These are phyloP conservation scores for Microsporum canis DNA, from an alignment of 2,329 filamentous ascomycete genomes.

Conservation along the genomic window DNA sequence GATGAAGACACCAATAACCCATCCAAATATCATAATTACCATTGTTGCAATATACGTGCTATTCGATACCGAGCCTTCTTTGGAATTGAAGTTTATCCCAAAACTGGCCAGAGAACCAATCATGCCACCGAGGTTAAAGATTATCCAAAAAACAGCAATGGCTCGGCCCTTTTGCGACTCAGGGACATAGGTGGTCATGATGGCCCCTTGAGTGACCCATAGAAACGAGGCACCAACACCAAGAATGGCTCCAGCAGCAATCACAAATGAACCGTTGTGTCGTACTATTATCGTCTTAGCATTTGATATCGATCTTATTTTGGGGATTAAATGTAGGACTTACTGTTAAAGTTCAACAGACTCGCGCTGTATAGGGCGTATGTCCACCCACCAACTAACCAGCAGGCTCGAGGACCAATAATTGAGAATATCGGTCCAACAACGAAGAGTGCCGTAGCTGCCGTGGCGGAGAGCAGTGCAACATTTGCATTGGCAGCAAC, in stretches of 20 bases:
- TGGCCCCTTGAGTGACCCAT: slow-evolving; percentile 40
- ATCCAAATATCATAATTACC: slow-evolving; percentile 41
- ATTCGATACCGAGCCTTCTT: slow-evolving; percentile 37
- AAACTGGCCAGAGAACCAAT: slow-evolving; percentile 37
- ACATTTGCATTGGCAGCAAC: slow-evolving; percentile 40
- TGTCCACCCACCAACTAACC: slow-evolving; percentile 38
- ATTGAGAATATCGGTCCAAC: slow-evolving; percentile 36
- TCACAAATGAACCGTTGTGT: slow-evolving; percentile 35
- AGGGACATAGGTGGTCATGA: slow-evolving; percentile 39
- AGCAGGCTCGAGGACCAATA: slow-evolving; percentile 34
- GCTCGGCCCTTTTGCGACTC: slow-evolving; percentile 36
- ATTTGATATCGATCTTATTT: background rate
- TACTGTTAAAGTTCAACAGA: slow-evolving; percentile 35
- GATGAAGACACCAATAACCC: slow-evolving; percentile 38
- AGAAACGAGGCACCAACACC: slow-evolving; percentile 37
- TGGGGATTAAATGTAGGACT: slow-evolving; percentile 5
- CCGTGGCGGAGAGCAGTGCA: slow-evolving; percentile 35
- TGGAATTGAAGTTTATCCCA: slow-evolving; percentile 35
- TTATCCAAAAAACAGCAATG: slow-evolving; percentile 37
- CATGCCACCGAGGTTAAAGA: slow-evolving; percentile 38
- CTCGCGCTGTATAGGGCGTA: slow-evolving; percentile 38
- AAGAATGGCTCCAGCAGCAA: slow-evolving; percentile 36
- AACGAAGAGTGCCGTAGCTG: slow-evolving; percentile 35
- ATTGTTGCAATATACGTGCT: slow-evolving; percentile 43
- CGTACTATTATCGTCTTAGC: slow-evolving; percentile 17